Conservation (phyloP, 192 early-diverging fungal species). For the Obelidium mucronatum region DNA sequence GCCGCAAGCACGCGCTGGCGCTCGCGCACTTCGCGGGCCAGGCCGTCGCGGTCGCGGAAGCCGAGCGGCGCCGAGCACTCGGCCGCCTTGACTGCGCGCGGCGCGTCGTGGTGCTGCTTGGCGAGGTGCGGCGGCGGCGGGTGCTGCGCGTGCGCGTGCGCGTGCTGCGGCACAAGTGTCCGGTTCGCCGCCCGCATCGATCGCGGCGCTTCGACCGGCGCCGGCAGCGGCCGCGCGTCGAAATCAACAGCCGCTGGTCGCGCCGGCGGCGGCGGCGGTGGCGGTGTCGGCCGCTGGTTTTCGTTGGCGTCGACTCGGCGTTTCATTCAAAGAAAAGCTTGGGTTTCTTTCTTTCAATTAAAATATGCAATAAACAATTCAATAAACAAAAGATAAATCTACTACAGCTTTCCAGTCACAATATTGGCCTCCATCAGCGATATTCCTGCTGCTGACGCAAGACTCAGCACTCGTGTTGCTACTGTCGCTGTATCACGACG, state of each 20-base stretch:
- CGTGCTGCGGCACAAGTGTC: not conserved
- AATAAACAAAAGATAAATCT: too few relatives aligned
- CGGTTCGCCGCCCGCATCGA: conserved; percentile 4
- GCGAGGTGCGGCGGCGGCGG: too few relatives aligned
- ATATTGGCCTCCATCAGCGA: conserved; percentile 15
- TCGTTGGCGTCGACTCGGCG: too few relatives aligned
- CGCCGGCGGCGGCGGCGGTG: too few relatives aligned
- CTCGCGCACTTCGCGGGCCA: not conserved
- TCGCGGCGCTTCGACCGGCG: not conserved
- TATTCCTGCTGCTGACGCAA: conserved; percentile 47
- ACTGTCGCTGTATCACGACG: conserved; percentile 82
- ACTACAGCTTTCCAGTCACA: too few relatives aligned
- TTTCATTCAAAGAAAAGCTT: too few relatives aligned
- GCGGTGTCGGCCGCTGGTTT: too few relatives aligned
- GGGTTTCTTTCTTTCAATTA: too few relatives aligned
- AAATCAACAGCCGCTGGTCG: not conserved
- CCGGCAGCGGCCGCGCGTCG: not conserved
- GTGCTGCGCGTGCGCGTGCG: too few relatives aligned
- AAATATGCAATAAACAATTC: too few relatives aligned
- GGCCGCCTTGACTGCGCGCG: not conserved
- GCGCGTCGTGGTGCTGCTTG: not conserved
- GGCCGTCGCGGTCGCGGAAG: conserved; percentile 1
- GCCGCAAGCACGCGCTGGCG: not conserved
- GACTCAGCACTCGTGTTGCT: conserved; percentile 54
- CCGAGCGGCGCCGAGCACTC: conserved; percentile 13